Evolutionary conservation across 2,329 filamentous ascomycete genomes (phyloP).

Genomic region (Mycogone perniciosa): DNA sequence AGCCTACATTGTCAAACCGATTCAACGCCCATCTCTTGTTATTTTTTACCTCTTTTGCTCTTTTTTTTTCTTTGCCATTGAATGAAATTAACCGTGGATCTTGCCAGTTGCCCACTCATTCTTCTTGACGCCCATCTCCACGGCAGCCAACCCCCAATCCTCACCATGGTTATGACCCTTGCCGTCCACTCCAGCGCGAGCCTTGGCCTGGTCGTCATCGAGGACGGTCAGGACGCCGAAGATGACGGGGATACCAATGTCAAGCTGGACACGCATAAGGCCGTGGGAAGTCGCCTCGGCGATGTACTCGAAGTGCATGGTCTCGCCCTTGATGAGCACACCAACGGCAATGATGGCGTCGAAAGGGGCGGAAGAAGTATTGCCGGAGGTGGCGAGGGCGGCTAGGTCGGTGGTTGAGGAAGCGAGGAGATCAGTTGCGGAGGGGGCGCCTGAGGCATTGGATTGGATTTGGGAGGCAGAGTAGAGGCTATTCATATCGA

Average conservation of each 20-base stretch:
- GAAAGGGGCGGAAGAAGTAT: constrained; percentile 56
- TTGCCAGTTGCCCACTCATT: constrained; percentile 73
- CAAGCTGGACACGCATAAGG: constrained; percentile 89
- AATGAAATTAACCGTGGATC: constrained; percentile 36
- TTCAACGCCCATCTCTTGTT: not conserved
- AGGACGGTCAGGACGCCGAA: constrained; percentile 90
- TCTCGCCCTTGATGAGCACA: constrained; percentile 96
- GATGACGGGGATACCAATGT: constrained; percentile 80
- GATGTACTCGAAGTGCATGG: constrained; percentile 99
- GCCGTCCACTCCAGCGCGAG: constrained; percentile 68
- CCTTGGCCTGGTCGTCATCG: constrained; percentile 78
- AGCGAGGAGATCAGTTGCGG: constrained; percentile 72
- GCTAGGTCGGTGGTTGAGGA: constrained; percentile 62
- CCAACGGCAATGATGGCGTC: constrained; percentile 94
- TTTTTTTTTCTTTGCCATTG: not conserved
- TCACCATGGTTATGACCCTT: constrained; percentile 85
- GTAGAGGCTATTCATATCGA: constrained; percentile 55
- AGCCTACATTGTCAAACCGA: not conserved
- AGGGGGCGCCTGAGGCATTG: constrained; percentile 52
- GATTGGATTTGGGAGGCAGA: constrained; percentile 81
- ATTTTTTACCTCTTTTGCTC: not conserved
- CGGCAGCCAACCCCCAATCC: constrained; percentile 91
- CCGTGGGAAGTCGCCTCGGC: constrained; percentile 84
- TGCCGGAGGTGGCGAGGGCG: constrained; percentile 33
- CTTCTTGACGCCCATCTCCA: constrained; percentile 87